A percentile compares a stretch with the other conserved stretches of the same genome.
Conservation (phyloP, 2,329 filamentous ascomycete genomes). For the Aspergillus viridinutans region DNA sequence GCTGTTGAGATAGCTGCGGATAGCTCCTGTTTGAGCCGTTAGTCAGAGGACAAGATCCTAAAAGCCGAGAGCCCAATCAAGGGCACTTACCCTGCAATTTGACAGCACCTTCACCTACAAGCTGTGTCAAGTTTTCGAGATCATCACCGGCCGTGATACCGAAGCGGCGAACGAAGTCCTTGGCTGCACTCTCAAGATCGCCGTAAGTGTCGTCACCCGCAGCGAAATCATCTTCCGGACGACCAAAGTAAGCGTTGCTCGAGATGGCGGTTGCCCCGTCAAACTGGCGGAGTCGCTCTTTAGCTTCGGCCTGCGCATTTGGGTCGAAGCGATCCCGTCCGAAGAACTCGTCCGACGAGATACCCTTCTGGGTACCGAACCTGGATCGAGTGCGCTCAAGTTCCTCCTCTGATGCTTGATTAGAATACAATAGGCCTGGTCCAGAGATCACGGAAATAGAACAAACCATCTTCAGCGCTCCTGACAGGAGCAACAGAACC, state of each 20-base stretch:
- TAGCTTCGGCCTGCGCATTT: constrained; percentile 75
- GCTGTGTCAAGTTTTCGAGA: constrained; percentile 78
- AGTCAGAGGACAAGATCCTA: constrained; percentile 1
- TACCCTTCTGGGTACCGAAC: constrained; percentile 90
- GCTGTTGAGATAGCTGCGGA: constrained; percentile 48
- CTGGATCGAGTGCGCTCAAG: constrained; percentile 81
- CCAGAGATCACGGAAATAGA: background rate
- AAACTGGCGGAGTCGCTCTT: constrained; percentile 81
- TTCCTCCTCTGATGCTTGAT: constrained; percentile 56
- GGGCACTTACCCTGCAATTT: constrained; percentile 66
- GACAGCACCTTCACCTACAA: constrained; percentile 79
- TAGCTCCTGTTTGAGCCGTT: constrained; percentile 35
- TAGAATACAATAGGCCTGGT: constrained; percentile 1
- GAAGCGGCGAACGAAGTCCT: constrained; percentile 93
- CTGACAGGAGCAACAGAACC: constrained; percentile 77
- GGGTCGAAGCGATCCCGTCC: constrained; percentile 85
- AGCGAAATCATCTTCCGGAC: constrained; percentile 73
- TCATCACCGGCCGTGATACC: constrained; percentile 95
- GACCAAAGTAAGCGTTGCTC: constrained; percentile 95
- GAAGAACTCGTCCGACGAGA: constrained; percentile 98
- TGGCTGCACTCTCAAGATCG: constrained; percentile 86
- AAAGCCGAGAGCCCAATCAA: background rate
- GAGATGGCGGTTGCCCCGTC: constrained; percentile 90
- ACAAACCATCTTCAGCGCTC: constrained; percentile 62
- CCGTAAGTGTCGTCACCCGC: constrained; percentile 71